Evolutionary conservation across 2,329 filamentous ascomycete species (phyloP).

Genomic region (Lachnum nothofagi): DNA sequence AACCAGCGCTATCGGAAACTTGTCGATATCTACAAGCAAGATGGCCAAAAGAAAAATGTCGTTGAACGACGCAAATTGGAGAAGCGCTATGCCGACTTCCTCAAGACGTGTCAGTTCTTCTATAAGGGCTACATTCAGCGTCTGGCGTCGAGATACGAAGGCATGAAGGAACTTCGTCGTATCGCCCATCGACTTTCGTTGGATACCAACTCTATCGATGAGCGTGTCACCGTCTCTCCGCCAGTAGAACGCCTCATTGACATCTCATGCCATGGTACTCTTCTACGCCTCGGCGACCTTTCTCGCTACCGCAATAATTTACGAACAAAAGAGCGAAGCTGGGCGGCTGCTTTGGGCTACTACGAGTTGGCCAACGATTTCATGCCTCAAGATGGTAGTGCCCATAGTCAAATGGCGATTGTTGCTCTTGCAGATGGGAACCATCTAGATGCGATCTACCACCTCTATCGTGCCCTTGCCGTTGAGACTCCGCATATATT

Average conservation of each 20-base stretch:
- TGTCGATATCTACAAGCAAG: constrained; percentile 50
- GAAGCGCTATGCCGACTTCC: constrained; percentile 75
- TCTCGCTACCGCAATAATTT: constrained; percentile 78
- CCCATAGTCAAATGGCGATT: constrained; percentile 87
- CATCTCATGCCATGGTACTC: constrained; percentile 71
- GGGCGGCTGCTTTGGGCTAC: constrained; percentile 74
- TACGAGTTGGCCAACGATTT: constrained; percentile 78
- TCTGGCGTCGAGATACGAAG: constrained; percentile 56
- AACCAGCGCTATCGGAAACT: constrained; percentile 73
- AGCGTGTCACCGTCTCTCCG: constrained; percentile 20
- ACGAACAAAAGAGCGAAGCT: constrained; percentile 64
- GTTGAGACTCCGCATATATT: constrained; percentile 69
- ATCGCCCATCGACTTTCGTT: constrained; percentile 31
- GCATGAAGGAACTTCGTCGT: constrained; percentile 27
- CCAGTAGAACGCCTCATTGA: constrained; percentile 47
- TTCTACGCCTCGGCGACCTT: constrained; percentile 85
- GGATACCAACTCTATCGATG: constrained; percentile 24
- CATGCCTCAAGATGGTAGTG: constrained; percentile 70
- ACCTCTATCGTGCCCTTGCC: constrained; percentile 78
- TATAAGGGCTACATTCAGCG: constrained; percentile 82
- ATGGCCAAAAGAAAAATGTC: constrained; percentile 41
- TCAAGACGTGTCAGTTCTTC: constrained; percentile 82
- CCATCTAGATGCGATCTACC: constrained; percentile 80
- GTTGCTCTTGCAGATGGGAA: constrained; percentile 73
- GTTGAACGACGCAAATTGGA: constrained; percentile 71